Evolutionary conservation across 306 rosid species (phyloP), one percentile per base, ranked within the genome.

Genomic region (Dryas drummondii): DNA sequence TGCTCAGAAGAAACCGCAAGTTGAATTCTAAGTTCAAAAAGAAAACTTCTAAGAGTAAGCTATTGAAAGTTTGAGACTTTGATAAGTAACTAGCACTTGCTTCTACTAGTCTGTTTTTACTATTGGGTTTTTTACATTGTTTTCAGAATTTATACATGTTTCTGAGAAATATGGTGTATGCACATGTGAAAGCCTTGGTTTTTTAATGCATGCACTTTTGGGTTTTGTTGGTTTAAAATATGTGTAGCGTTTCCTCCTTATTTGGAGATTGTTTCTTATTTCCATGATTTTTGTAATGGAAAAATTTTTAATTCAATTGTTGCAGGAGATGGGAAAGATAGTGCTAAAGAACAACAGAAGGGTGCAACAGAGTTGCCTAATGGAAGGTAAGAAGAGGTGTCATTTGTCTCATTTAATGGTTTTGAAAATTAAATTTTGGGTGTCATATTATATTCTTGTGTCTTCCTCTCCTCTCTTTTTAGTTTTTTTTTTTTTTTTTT

Each of bases 41-140:
- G 88, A 94, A 71, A 90, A 76, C 88, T 81, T 86, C 96, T 32
- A 90, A 91, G 82, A 88, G 97, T 94, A 84, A 83, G 83, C 74
- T 55, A 12, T 14, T 66, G 7, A 19, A 6, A 27, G 16, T 8
- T 71, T 63, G 44, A 19, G 26, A 19, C 54, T 46, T 32, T 4
- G 27, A 16, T 55, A 62, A 37, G n/a, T 1, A 46, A 10, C 17
- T 62, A 14, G 49, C 9, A 62, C 11, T 52, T 51, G 45, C 22
- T n/a, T 53, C 32, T 37, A 51, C 15, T 9, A 9, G 14, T 53
- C 46, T 52, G 57, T 41, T 55, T 17, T 5, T 53, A 22, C 19
- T n/a, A 32, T 32, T 70, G 37, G 49, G 61, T 32, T 51, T 40
- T 51, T 69, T 14, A 32, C 45, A 16, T 69, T 51, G 16, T 1